phyloP scores from a whole-genome alignment of 805 yeast species.

The Lachancea sp. region DNA sequence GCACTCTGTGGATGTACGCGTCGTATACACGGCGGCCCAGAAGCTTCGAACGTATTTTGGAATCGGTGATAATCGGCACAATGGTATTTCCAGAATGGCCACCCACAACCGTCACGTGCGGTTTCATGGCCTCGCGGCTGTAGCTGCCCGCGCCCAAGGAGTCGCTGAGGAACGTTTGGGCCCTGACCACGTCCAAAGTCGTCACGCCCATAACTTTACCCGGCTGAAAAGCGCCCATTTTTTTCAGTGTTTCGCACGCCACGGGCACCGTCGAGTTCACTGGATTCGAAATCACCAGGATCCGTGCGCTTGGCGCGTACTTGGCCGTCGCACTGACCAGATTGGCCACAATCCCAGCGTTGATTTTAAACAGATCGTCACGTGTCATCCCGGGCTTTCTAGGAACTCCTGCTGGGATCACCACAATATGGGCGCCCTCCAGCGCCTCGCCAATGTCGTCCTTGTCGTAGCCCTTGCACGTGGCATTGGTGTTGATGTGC shows the following conservation, averaged over 20 bases:
- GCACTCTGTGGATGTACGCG: slow-evolving; percentile 67
- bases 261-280: slow-evolving; percentile 82
- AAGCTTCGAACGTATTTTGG: slow-evolving; percentile 37
- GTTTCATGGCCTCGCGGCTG: slow-evolving; percentile 38
- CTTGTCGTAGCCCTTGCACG: slow-evolving; percentile 60
- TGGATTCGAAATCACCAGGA: slow-evolving; percentile 70
- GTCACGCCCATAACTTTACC: slow-evolving; percentile 79
- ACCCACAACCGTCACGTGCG: slow-evolving; percentile 69
- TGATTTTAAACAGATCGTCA: slow-evolving; percentile 78
- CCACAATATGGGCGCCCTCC: slow-evolving; percentile 73
- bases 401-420: slow-evolving; percentile 88
- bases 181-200: slow-evolving; percentile 70
- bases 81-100: slow-evolving; percentile 84
- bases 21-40: slow-evolving; percentile 44
- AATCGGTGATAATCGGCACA: slow-evolving; percentile 63
- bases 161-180: slow-evolving; percentile 56
- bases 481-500: slow-evolving; percentile 70
- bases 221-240: slow-evolving; percentile 66
- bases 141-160: slow-evolving; percentile 11
- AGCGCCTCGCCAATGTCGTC: slow-evolving; percentile 65
- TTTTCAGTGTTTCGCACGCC: slow-evolving; percentile 70
- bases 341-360: slow-evolving; percentile 75
- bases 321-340: slow-evolving; percentile 65
- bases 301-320: slow-evolving; percentile 59
- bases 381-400: slow-evolving; percentile 88